Base-by-base conservation (phyloP, 2,329 filamentous ascomycete species). In the Trichophyton mentagrophytes region DNA sequence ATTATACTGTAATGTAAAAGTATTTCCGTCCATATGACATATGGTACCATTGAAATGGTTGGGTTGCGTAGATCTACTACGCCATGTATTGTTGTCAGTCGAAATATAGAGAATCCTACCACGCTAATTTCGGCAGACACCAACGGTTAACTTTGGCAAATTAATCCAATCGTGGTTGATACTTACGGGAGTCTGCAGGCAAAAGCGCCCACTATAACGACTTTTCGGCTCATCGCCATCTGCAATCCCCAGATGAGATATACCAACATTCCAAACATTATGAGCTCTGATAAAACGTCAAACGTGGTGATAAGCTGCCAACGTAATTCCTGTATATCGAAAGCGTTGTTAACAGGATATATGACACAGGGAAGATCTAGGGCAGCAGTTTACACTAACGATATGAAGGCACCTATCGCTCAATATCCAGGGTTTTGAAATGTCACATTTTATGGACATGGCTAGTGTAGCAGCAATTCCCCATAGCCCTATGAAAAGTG, bases 1-100 rank as follows among this genome's bases (percentile, higher is more conserved):
- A 75, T 74, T 27, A 78, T 68, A 15, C 73, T 73, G 66, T 71
- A 75, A 36, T 73, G 70, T 25, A 77, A 67, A 44, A 77, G 67
- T 46, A 74, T 67, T 60, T 74, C 69, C 17, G 73, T 71, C 61
- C 70, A 68, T 58, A 76, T 70, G 30, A 69, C 64, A 2, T 71
- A 67, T 17, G 72, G 62, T 2, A 70, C 69, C 40, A 70, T 66
- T 56, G 66, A 65, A 13, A 75, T 64, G 4, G 69, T 69, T 1
- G 68, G 64, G 60, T 77, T 71, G 20, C 64, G 61, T 8, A 67
- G 49, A 17, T 61, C 56, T 53, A 66, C 61, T 58, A 59, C 71
- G 49, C 59, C 64, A 58, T 66, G 68, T 4, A 73, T 68, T 61
- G 44, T 47, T 3, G 44, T 47, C 3, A 47, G 20, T 25, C 44